These are phyloP conservation scores for Closterium sp. DNA, from an alignment of 139 green algal genomes.

Conservation along the genomic window DNA sequence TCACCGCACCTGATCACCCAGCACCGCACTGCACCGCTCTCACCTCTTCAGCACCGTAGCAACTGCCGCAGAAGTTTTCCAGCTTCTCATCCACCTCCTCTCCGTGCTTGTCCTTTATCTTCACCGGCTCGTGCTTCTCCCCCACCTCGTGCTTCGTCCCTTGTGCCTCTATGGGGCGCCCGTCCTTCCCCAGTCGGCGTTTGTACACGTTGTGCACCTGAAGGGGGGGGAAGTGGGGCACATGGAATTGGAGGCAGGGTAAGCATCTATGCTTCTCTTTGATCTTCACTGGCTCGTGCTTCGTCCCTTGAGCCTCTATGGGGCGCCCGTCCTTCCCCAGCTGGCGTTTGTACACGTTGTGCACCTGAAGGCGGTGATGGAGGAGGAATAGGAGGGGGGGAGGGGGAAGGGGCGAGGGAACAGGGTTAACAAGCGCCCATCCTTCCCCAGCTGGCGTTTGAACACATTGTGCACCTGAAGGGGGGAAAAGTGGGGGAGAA, in stretches of 20 bases:
- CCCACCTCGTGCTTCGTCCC: too few species aligned
- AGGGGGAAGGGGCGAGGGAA: too few species aligned
- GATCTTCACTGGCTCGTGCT: neutral
- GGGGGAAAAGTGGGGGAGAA: neutral
- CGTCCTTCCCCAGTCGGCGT: constrained; percentile 48
- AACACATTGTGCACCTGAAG: constrained; percentile 55
- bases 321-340: too few species aligned
- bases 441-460: constrained; percentile 50
- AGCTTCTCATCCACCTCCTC: too few species aligned
- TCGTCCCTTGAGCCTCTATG: too few species aligned
- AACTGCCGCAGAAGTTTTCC: constrained; percentile 72
- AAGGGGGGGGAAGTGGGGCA: neutral
- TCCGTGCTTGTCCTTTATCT: too few species aligned
- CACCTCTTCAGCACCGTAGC: constrained; percentile 85
- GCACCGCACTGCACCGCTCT: too few species aligned
- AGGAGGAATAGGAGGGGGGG: neutral
- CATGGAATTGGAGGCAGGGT: neutral
- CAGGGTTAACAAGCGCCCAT: too few species aligned
- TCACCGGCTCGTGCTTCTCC: too few species aligned
- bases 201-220: constrained; percentile 60
- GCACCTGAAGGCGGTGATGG: neutral
- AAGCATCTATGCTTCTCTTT: neutral
- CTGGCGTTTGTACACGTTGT: too few species aligned
- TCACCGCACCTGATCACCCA: too few species aligned
- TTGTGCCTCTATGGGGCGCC: constrained; percentile 60